Conservation (phyloP, 139 green algal genomes). For the Zygnema circumcarinatum region DNA sequence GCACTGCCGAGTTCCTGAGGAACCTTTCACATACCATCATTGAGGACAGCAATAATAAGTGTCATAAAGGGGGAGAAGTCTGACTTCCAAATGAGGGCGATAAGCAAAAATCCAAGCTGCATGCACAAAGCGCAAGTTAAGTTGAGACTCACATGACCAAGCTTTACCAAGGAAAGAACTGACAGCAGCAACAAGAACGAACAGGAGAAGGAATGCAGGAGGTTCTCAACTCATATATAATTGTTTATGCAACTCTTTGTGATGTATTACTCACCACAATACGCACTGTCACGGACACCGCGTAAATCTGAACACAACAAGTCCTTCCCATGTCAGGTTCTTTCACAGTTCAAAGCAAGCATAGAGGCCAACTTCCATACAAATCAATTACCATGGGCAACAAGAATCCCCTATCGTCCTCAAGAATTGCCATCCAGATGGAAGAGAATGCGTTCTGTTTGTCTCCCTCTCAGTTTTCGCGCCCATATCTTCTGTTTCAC, state of each 20-base stretch:
- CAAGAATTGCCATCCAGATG: too few species aligned
- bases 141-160: too few species aligned
- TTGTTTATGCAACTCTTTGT: too few species aligned
- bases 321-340: too few species aligned
- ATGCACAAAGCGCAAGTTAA: neutral
- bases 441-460: too few species aligned
- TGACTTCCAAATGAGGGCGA: conserved; percentile 59
- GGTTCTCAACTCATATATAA: neutral
- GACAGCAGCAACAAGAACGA: neutral
- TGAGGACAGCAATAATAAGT: conserved; percentile 60
- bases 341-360: too few species aligned
- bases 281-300: conserved; percentile 55
- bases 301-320: conserved; percentile 52
- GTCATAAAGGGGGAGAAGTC: conserved; percentile 60
- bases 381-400: too few species aligned
- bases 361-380: too few species aligned
- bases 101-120: conserved; percentile 54
- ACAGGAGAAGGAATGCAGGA: neutral
- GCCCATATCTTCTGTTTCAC: too few species aligned
- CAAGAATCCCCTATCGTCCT: too few species aligned
- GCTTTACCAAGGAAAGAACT: neutral
- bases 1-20: too few species aligned
- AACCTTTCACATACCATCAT: conserved; percentile 56
- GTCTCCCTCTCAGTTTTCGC: too few species aligned
- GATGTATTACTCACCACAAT: conserved; percentile 48